These are phyloP conservation scores for Xylariomycetidae sp. DNA, from an alignment of 2,329 filamentous ascomycete genomes.

Conservation along the genomic window DNA sequence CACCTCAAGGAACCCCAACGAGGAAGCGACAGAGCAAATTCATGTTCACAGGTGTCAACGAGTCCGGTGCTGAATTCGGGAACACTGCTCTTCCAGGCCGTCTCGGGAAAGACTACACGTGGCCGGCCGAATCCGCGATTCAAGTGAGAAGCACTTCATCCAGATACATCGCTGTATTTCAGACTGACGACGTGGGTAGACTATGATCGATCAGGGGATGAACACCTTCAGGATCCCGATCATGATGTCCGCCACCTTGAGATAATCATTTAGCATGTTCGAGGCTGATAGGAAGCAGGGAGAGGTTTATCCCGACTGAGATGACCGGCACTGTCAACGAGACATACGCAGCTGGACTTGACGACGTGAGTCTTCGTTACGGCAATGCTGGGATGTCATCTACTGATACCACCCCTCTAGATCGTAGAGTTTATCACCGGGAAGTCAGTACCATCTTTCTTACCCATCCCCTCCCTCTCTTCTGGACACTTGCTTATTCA, in stretches of 20 bases:
- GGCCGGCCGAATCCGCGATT: conserved; percentile 44
- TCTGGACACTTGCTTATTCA: no score
- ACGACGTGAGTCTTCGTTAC: conserved; percentile 13
- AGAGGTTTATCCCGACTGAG: conserved; percentile 44
- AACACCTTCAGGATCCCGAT: conserved; percentile 52
- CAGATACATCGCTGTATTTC: conserved; percentile 1
- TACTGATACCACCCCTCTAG: conserved; percentile 9
- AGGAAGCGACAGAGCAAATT: conserved; percentile 30
- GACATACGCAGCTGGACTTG: conserved; percentile 21
- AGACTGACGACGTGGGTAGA: conserved; percentile 21
- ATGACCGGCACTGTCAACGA: conserved; percentile 35
- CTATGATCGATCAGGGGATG: conserved; percentile 45
- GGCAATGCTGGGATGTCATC: background rate
- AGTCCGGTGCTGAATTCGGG: conserved; percentile 57
- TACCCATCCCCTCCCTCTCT: no score
- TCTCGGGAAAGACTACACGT: conserved; percentile 53
- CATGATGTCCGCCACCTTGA: conserved; percentile 39
- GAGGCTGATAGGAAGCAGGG: conserved; percentile 35
- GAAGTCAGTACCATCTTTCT: conserved; percentile 10
- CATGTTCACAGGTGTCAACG: conserved; percentile 30
- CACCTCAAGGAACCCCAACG: conserved; percentile 20
- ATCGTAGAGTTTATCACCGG: conserved; percentile 21
- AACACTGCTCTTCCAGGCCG: conserved; percentile 47
- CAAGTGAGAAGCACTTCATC: conserved; percentile 21
- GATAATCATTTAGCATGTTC: no score